These are phyloP conservation scores for Solanum hybrid DNA, from an alignment of 305 asterid species.

Conservation along the genomic window DNA sequence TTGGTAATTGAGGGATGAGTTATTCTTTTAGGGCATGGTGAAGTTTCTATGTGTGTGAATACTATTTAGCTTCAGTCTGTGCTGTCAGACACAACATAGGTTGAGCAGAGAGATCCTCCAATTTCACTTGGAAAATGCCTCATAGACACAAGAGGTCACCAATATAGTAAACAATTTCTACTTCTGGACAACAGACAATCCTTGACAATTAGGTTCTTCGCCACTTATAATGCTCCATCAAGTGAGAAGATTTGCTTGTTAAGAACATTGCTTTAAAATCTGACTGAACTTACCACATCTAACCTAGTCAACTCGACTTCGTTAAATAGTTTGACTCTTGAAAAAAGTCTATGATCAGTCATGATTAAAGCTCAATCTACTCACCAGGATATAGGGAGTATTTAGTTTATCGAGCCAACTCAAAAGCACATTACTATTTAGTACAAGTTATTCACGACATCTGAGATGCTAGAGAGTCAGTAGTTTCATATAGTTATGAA, in stretches of 20 bases:
- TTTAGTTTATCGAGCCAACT: background rate
- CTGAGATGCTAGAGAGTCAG: background rate
- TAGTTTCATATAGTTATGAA: background rate
- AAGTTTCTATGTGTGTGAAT: background rate
- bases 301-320: background rate
- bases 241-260: background rate
- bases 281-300: background rate
- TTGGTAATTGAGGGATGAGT: background rate
- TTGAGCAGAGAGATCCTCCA: background rate
- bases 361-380: background rate
- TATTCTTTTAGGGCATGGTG: background rate
- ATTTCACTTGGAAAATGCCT: background rate
- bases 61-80: background rate
- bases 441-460: background rate
- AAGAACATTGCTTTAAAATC: background rate
- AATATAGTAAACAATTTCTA: background rate
- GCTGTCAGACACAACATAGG: background rate
- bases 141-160: background rate
- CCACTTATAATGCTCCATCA: background rate
- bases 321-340: background rate
- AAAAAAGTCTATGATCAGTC: background rate
- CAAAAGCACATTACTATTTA: background rate
- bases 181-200: background rate
- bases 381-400: background rate
- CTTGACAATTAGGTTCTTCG: background rate